A percentile compares a stretch with the other conserved stretches of the same genome.
phyloP scores from a whole-genome alignment of 2,329 filamentous ascomycete genomes.

The Cephalotrichum gorgonifer region DNA sequence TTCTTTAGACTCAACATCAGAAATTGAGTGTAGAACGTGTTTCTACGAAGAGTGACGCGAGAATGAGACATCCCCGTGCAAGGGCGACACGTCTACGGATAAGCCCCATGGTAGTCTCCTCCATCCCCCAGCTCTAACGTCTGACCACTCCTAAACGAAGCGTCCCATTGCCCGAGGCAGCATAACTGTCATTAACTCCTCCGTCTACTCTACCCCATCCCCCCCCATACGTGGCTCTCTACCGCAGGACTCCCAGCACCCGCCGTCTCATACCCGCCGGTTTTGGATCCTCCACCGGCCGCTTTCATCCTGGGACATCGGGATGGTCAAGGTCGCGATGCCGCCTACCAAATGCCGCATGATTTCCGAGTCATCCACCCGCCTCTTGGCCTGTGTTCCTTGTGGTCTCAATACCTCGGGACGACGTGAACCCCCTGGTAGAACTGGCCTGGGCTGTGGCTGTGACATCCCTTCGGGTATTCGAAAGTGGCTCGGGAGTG shows the following conservation, averaged over 20 bases:
- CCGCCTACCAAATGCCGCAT: conserved; percentile 17
- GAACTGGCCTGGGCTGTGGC: neutral
- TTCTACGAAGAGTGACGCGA: too few relatives aligned
- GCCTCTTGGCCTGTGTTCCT: neutral
- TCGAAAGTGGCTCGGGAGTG: neutral
- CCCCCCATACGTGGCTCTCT: too few relatives aligned
- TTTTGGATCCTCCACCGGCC: conserved; percentile 29
- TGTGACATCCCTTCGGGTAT: neutral
- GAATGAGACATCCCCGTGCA: too few relatives aligned
- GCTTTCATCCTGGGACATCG: conserved; percentile 24
- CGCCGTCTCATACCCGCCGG: neutral
- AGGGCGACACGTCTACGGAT: too few relatives aligned
- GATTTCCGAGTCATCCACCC: conserved; percentile 16
- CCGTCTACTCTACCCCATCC: neutral
- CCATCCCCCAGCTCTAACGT: too few relatives aligned
- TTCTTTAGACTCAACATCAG: neutral
- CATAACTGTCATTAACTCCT: too few relatives aligned
- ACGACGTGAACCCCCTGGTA: neutral
- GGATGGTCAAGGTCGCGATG: conserved; percentile 16
- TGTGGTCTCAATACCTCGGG: neutral
- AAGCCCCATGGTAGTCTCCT: too few relatives aligned
- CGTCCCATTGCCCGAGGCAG: too few relatives aligned
- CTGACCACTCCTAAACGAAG: too few relatives aligned
- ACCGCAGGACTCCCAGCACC: too few relatives aligned
- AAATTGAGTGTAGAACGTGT: too few relatives aligned